A percentile compares a stretch with the other conserved stretches of the same genome.
Evolutionary conservation across 1,139 yeast species (phyloP).

Genomic region (Candida sojae): DNA sequence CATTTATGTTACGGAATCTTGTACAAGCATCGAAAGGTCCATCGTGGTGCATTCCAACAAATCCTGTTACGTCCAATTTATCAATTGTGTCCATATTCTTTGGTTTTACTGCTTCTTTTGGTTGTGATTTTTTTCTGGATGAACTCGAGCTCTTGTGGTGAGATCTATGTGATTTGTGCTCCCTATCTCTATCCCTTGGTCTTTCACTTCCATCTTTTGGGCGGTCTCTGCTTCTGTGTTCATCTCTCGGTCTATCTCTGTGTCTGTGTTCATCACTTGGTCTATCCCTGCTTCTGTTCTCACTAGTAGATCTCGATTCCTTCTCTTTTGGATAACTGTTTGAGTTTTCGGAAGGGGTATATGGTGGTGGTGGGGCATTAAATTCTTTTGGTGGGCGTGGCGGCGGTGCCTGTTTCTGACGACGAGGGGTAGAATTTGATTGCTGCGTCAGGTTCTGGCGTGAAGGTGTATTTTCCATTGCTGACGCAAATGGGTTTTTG

Average conservation of each 20-base stretch:
- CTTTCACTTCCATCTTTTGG: conserved; percentile 1
- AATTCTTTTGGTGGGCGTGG: conserved; percentile 37
- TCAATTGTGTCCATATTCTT: conserved; percentile 88
- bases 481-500: conserved; percentile 59
- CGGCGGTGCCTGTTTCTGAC: conserved; percentile 20
- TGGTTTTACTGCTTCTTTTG: conserved; percentile 37
- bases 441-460: conserved; percentile 6
- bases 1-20: conserved; percentile 88
- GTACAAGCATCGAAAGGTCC: conserved; percentile 99
- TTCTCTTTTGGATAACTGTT: conserved; percentile 57
- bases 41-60: conserved; percentile 98
- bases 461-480: conserved; percentile 33
- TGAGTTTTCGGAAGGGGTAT: conserved; percentile 46
- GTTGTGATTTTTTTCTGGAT: conserved; percentile 2
- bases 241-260: conserved; percentile 3
- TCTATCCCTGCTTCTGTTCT: conserved; percentile 10
- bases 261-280: conserved; percentile 2
- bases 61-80: conserved; percentile 90
- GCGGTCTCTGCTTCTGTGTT: conserved; percentile 1
- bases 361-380: conserved; percentile 45
- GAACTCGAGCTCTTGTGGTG: neutral
- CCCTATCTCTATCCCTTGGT: neutral
- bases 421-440: conserved; percentile 13
- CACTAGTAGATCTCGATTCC: conserved; percentile 18
- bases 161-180: conserved; percentile 1